Evolutionary conservation across 2,329 filamentous ascomycete species (phyloP), one percentile per base, ranked within the genome.

Genomic region (Metarhizium sp.): DNA sequence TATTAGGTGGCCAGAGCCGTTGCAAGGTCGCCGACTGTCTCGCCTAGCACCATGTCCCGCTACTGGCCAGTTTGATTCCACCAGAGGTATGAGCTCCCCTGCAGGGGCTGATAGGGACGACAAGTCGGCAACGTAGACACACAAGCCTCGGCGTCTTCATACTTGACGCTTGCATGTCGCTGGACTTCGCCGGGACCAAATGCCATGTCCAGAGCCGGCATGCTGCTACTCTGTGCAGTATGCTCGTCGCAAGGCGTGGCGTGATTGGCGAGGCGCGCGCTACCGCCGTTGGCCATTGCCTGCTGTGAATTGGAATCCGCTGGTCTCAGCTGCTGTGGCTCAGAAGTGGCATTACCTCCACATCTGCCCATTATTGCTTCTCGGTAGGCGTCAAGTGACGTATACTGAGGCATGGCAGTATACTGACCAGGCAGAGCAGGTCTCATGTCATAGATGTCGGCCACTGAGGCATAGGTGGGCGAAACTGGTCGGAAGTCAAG

Each of bases 21-120:
- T 30, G 45, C 7, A 48, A 48, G 7, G 20, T 29, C 45, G 20
- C 45, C 45, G 18, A 10, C 45, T n/a, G 45, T 30, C 25, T 48
- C 45, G 45, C 10, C 45, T 48, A 30, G 45, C 45, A 38, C 32
- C 45, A 38, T 50, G 40, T 47, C n/a, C 52, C 38, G 32, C 52
- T 54, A 54, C 20, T 54, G 52, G 52, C 29, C 32, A 34, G 47
- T 45, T 20, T 36, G 25, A 48, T 54, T 36, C 55, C 55, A 55
- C 53, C 53, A 55, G 6, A 30, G 47, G 43, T 38, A 49, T 38
- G 30, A n/a, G 42, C 40, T 20, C 14, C 18, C 51, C 14, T 46
- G 16, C n/a, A 53, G 30, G 16, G 16, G 20, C 7, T 54, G 34
- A 30, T 54, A 50, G 36, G 42, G 34, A 46, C 46, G 50, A 14